A percentile compares a stretch with the other conserved stretches of the same genome.
Conservation (phyloP, 768 basidiomycete genomes). For the Pulveroboletus sp. region DNA sequence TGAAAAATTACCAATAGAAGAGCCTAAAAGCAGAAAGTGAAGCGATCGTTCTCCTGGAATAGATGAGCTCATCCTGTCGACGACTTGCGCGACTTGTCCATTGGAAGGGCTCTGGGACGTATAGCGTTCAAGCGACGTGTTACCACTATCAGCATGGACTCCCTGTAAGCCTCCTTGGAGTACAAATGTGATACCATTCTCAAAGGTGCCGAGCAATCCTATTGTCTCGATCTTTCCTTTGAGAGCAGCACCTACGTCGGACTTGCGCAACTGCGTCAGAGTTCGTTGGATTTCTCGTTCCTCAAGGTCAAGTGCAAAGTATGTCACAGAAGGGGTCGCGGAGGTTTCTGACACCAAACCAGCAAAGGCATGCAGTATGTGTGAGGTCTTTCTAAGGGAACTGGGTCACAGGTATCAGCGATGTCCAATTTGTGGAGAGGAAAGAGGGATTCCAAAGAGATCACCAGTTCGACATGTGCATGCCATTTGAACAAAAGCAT, state of each 20-base stretch:
- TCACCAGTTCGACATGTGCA: not conserved
- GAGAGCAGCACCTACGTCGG: slow-evolving; percentile 57
- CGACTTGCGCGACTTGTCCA: not conserved
- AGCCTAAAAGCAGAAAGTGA: slow-evolving; percentile 91
- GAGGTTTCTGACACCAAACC: slow-evolving; percentile 38
- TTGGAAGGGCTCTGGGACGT: slow-evolving; percentile 27
- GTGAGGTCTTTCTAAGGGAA: slow-evolving; percentile 83
- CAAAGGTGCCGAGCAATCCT: slow-evolving; percentile 89
- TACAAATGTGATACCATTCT: slow-evolving; percentile 81
- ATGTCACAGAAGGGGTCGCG: slow-evolving; percentile 54
- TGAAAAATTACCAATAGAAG: slow-evolving; percentile 86
- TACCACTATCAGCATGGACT: not conserved
- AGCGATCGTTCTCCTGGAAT: slow-evolving; percentile 54
- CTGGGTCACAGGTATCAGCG: slow-evolving; percentile 36
- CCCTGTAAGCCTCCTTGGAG: slow-evolving; percentile 35
- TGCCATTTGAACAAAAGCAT: not conserved
- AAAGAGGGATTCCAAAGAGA: too few relatives aligned
- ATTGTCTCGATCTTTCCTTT: slow-evolving; percentile 71
- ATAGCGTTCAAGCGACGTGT: slow-evolving; percentile 8
- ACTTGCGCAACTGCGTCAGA: slow-evolving; percentile 59
- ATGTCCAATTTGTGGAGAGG: not conserved
- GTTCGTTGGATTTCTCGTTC: slow-evolving; percentile 80
- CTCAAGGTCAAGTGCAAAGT: slow-evolving; percentile 93
- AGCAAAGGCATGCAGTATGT: slow-evolving; percentile 71
- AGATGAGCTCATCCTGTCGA: slow-evolving; percentile 32